A percentile compares a stretch with the other conserved stretches of the same genome.
Conservation (phyloP, 768 basidiomycete species). For the Lepiota venenata region DNA sequence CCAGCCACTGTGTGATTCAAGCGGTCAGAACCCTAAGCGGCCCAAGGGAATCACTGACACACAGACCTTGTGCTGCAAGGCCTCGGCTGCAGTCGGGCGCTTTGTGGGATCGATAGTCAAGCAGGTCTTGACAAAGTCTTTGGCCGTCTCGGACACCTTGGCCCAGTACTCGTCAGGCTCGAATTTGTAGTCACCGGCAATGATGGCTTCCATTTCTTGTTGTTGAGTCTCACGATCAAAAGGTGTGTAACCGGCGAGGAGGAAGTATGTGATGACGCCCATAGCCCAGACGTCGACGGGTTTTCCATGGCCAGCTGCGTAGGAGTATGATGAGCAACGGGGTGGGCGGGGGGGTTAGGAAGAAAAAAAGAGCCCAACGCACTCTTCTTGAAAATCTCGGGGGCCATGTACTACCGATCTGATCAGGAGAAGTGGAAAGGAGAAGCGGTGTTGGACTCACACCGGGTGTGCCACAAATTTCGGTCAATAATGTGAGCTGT, state of each 20-base stretch:
- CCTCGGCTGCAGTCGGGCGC: constrained; percentile 77
- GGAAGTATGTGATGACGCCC: constrained; percentile 98
- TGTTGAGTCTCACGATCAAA: constrained; percentile 90
- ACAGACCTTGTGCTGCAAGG: constrained; percentile 63
- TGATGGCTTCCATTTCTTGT: constrained; percentile 94
- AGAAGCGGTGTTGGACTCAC: constrained; percentile 33
- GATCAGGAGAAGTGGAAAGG: constrained; percentile 5
- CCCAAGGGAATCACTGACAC: not conserved
- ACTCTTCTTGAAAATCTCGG: constrained; percentile 95
- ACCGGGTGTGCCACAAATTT: constrained; percentile 94
- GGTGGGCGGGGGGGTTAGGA: not conserved
- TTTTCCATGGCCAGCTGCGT: constrained; percentile 82
- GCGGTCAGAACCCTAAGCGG: not conserved
- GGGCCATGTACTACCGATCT: constrained; percentile 79
- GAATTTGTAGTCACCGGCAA: constrained; percentile 90
- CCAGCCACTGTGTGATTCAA: constrained; percentile 63
- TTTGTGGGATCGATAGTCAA: constrained; percentile 78
- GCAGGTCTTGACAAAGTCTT: constrained; percentile 78
- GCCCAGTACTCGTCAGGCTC: constrained; percentile 77
- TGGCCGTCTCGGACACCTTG: constrained; percentile 79
- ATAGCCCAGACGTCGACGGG: constrained; percentile 98
- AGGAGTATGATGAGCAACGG: constrained; percentile 2
- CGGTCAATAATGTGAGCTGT: constrained; percentile 82
- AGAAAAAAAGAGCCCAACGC: constrained; percentile 19
- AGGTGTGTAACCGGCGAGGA: constrained; percentile 90